Evolutionary conservation across 1,284 basidiomycete species (phyloP).

Genomic region (Ustanciosporium gigantosporum): DNA sequence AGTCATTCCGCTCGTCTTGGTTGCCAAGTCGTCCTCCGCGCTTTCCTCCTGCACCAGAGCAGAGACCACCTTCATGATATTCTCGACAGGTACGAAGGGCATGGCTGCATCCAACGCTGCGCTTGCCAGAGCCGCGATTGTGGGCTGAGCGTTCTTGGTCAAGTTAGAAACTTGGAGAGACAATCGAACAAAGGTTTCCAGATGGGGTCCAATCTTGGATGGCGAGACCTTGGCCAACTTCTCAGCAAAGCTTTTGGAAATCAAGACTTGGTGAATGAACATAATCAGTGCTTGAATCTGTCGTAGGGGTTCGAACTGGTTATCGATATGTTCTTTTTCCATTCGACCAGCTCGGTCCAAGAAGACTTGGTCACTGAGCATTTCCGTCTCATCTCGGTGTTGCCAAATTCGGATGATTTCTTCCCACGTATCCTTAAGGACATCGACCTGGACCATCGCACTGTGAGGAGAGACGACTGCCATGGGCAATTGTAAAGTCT

Average conservation of each 20-base stretch:
- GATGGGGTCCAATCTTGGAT: slow-evolving; percentile 13
- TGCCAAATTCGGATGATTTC: slow-evolving; percentile 42
- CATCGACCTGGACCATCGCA: slow-evolving; percentile 67
- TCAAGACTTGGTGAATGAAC: slow-evolving; percentile 41
- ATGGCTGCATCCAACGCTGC: slow-evolving; percentile 39
- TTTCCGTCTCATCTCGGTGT: slow-evolving; percentile 30
- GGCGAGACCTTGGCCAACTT: slow-evolving; percentile 11
- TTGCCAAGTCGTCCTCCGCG: not conserved
- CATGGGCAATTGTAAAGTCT: slow-evolving; percentile 70
- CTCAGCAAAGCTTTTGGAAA: slow-evolving; percentile 26
- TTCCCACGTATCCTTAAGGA: slow-evolving; percentile 45
- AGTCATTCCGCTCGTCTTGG: slow-evolving; percentile 35
- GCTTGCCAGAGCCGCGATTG: slow-evolving; percentile 18
- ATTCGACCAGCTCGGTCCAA: slow-evolving; percentile 42
- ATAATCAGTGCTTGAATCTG: slow-evolving; percentile 47
- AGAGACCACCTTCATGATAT: slow-evolving; percentile 32
- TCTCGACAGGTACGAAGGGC: slow-evolving; percentile 38
- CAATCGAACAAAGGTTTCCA: slow-evolving; percentile 27
- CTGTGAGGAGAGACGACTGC: slow-evolving; percentile 67
- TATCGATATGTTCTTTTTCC: slow-evolving; percentile 50
- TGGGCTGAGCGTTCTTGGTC: slow-evolving; percentile 8
- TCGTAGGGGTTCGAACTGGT: slow-evolving; percentile 41
- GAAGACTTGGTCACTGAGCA: slow-evolving; percentile 41
- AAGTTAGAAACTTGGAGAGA: slow-evolving; percentile 19
- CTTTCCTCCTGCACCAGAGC: slow-evolving; percentile 27